phyloP scores from a whole-genome alignment of 176 grass and related monocot genomes.

The Neostapfia colusana region DNA sequence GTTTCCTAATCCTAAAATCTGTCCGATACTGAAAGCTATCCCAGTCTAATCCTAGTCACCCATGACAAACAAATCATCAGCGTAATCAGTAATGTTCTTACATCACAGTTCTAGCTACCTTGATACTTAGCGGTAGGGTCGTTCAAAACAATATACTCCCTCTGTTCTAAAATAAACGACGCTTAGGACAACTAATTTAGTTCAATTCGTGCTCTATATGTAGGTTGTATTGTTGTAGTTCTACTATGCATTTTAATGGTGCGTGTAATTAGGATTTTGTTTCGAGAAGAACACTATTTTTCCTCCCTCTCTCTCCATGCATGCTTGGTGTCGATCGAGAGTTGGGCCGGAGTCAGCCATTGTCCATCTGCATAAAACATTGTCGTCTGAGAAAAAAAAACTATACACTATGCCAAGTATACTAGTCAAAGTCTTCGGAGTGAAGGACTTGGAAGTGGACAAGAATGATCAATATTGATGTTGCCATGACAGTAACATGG shows the following conservation, averaged over 20 bases:
- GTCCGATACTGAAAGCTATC: neutral
- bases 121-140: neutral
- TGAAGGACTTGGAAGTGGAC: constrained; percentile 38
- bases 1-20: neutral
- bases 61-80: neutral
- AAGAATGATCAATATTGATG: constrained; percentile 22
- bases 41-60: neutral
- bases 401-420: neutral
- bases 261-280: neutral
- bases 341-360: neutral
- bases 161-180: too few relatives aligned
- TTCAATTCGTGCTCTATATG: neutral
- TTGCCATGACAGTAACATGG: constrained; percentile 25
- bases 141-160: neutral
- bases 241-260: neutral
- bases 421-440: constrained; percentile 51
- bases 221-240: neutral
- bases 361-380: neutral
- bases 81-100: neutral
- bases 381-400: neutral
- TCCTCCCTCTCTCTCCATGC: neutral
- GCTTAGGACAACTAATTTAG: too few relatives aligned
- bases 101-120: neutral
- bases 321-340: constrained; percentile 33
- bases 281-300: neutral